Evolutionary conservation across 331 rosid species (phyloP).

Genomic region (Malus hybrid): DNA sequence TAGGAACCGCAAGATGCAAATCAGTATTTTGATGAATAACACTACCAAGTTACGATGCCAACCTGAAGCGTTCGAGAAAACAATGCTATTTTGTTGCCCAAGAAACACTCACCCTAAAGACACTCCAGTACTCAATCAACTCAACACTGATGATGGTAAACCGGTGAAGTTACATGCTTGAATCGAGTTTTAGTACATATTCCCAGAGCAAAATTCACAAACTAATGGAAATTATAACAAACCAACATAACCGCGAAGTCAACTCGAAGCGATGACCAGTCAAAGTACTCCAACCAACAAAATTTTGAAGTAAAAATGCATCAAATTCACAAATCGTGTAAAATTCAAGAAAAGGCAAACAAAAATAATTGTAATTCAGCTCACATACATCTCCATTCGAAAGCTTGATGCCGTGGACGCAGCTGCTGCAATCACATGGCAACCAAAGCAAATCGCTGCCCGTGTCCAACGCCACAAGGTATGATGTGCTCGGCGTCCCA

Average conservation of each 20-base stretch:
- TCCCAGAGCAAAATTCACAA: background rate
- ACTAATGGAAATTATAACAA: background rate
- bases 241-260: background rate
- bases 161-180: background rate
- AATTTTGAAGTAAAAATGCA: background rate
- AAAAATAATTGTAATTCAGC: background rate
- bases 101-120: background rate
- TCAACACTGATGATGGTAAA: background rate
- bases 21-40: background rate
- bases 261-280: background rate
- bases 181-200: background rate
- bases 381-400: conserved; percentile 24
- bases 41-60: background rate
- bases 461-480: conserved; percentile 88
- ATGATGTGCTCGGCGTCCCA: conserved; percentile 71
- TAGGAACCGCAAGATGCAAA: background rate
- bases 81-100: background rate
- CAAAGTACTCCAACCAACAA: background rate
- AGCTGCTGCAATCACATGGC: conserved; percentile 77
- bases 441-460: conserved; percentile 95
- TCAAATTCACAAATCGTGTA: too few species aligned
- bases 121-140: background rate
- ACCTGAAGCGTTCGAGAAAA: background rate
- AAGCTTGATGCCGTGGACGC: conserved; percentile 18
- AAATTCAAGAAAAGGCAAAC: background rate